phyloP scores from a whole-genome alignment of 2,329 filamentous ascomycete species.

The Neopestalotiopsis rosae region DNA sequence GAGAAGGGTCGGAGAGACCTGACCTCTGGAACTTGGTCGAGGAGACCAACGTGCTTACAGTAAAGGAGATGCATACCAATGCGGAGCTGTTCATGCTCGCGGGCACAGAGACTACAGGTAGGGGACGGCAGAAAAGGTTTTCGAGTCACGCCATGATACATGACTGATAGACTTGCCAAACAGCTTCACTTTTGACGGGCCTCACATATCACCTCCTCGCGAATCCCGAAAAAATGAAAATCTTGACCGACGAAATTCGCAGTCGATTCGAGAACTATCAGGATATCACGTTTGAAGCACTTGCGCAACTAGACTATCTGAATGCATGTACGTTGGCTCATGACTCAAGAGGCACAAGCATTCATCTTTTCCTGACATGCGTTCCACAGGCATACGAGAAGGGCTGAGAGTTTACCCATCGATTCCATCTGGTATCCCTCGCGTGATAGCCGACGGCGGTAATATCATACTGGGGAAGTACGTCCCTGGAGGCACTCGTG shows the following conservation, averaged over 20 bases:
- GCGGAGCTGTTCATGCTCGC: slow-evolving; percentile 19
- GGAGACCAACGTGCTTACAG: slow-evolving; percentile 23
- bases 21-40: slow-evolving; percentile 33
- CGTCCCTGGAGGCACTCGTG: slow-evolving; percentile 21
- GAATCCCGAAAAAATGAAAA: slow-evolving; percentile 5
- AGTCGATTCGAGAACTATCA: not conserved
- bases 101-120: slow-evolving; percentile 15
- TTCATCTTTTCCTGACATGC: slow-evolving; percentile 1
- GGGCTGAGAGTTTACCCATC: slow-evolving; percentile 26
- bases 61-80: slow-evolving; percentile 17
- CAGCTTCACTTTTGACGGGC: slow-evolving; percentile 12
- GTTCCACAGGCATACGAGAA: slow-evolving; percentile 19
- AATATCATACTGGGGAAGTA: slow-evolving; percentile 17
- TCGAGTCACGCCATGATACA: not conserved
- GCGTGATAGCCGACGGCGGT: slow-evolving; percentile 22
- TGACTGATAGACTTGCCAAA: not conserved
- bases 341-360: no score
- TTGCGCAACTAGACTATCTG: slow-evolving; percentile 13
- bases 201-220: slow-evolving; percentile 9
- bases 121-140: not conserved
- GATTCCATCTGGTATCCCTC: slow-evolving; percentile 21
- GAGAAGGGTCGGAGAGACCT: slow-evolving; percentile 28
- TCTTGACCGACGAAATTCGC: slow-evolving; percentile 8
- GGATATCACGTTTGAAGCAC: not conserved
- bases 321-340: slow-evolving; percentile 3